Base-by-base conservation (phyloP, 2,329 filamentous ascomycete genomes). In the Paraphaeosphaeria sporulosa region DNA sequence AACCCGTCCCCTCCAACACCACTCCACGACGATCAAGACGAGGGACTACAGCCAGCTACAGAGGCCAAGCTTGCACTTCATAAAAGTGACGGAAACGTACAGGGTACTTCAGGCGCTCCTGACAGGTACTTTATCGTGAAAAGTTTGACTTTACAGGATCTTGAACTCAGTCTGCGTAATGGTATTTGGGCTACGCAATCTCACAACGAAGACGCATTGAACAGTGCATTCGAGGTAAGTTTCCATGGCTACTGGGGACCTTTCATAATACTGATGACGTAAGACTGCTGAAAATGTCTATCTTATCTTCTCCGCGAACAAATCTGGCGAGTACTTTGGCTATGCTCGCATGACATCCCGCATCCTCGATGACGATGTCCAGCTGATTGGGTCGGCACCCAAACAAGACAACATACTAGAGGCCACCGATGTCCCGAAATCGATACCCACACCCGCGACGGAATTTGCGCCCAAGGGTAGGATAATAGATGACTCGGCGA, bases 311-410 rank as follows among this genome's bases (percentile, higher is more conserved):
- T 98, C 94, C 1, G 94, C 94, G 13, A 98, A 98, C 78, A 97
- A 97, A 73, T 97, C 94, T 0, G 94, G 94, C 13, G 94, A 97
- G 77, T 98, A 97, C 74, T 97, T 95, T 79, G 94, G 94, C 21
- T 97, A 96, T 72, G 94, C 94, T 21, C 88, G 91, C 40, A 98
- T 98, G 94, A 82, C 84, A 10, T 97, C 94, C 23, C 83, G 88
- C 4, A 96, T 97, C 70, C 89, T 90, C 67, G 86, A 94, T 57
- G 91, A 96, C 66, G 88, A 90, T 5, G 66, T 68, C 32, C 63
- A 67, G 13, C 43, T 76, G 8, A 66, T 71, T 46, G 63, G 66
- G 17, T 65, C 92, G 76, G 87, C 88, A 4, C 88, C 88, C 0
- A 87, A 88, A 66, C 82, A 84, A 8, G 88, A 90, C 61, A 78